Percentiles rank a stretch among this genome's conserved stretches.
phyloP scores from a whole-genome alignment of 306 rosid genomes.

The Hippophae rhamnoides region DNA sequence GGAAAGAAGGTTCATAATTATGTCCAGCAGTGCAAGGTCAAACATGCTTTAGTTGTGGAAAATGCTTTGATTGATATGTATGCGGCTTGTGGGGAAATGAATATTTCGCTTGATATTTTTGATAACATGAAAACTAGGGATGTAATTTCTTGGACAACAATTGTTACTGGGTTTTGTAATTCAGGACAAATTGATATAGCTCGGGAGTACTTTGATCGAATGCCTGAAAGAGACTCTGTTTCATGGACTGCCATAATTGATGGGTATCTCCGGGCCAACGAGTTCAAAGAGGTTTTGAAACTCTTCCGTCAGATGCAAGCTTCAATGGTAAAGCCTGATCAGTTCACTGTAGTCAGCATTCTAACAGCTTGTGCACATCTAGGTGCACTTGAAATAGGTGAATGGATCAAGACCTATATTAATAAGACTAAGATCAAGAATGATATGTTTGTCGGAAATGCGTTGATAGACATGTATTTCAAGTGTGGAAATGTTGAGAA shows the following conservation, averaged over 20 bases:
- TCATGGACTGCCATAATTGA: constrained; percentile 95
- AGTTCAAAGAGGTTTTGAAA: constrained; percentile 66
- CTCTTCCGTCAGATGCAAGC: constrained; percentile 78
- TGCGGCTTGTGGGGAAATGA: constrained; percentile 68
- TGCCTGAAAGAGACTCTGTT: constrained; percentile 64
- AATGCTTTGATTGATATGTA: constrained; percentile 76
- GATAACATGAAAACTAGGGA: constrained; percentile 53
- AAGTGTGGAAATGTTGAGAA: constrained; percentile 80
- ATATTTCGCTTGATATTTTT: constrained; percentile 48
- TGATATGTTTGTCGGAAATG: constrained; percentile 67
- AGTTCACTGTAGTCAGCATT: constrained; percentile 78
- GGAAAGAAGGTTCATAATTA: constrained; percentile 46
- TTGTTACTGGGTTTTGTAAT: constrained; percentile 54
- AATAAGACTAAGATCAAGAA: constrained; percentile 58
- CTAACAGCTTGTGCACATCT: constrained; percentile 83
- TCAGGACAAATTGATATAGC: constrained; percentile 54
- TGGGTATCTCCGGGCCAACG: constrained; percentile 54
- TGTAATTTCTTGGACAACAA: constrained; percentile 87
- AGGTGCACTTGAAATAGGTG: constrained; percentile 86
- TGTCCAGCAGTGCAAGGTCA: constrained; percentile 31
- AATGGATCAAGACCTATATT: constrained; percentile 69
- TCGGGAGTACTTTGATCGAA: constrained; percentile 52
- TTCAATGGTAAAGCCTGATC: constrained; percentile 66
- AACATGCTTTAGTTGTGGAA: constrained; percentile 45
- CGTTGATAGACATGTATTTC: constrained; percentile 75